Evolutionary conservation across 2,329 filamentous ascomycete genomes (phyloP), one percentile per base, ranked within the genome.

Genomic region (Macrophomina pseudophaseolina): DNA sequence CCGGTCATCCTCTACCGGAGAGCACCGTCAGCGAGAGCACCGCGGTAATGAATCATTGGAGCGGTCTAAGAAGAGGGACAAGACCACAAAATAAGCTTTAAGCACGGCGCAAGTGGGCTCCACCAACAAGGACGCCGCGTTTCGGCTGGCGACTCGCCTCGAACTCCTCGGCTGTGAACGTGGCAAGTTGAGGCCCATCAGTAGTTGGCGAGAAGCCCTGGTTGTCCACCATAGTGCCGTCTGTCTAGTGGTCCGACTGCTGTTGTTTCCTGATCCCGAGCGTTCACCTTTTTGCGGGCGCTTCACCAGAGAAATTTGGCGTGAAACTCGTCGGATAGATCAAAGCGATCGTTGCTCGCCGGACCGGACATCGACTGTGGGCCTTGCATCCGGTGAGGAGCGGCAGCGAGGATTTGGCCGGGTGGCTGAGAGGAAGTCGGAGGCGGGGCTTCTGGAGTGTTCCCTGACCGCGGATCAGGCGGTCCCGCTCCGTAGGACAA

Each of bases 221-320:
- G 9, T 1, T 18, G 42, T 14, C 38, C 14, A 4, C 28, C 3
- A 30, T 23, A 2, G 42, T 60, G n/a, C 56, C 28, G 30, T 48
- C 16, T 12, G 23, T 3, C 12, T 35, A 8, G 44, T 40, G 18
- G 44, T 30, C 33, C n/a, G 48, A 42, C 46, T 52, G 23, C 16
- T 38, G 28, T 40, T 8, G 30, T 49, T 62, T 62, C 54, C 38
- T 62, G n/a, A 23, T 44, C n/a, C 18, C 42, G 28, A 5, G 38
- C 11, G 30, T 18, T 9, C 7, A 23, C n/a, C 35, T 8, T 16
- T 18, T 42, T 32, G 4, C n/a, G 7, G 6, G 23, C 48, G 9
- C 48, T 32, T 66, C 16, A 66, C 64, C 64, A 66, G 4, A 66
- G 53, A 28, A 66, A 66, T 32, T 66, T 66, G 32, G 53, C 28